Base-by-base conservation (phyloP, 164 flowering plant genomes). In the Tetracentron sinense region DNA sequence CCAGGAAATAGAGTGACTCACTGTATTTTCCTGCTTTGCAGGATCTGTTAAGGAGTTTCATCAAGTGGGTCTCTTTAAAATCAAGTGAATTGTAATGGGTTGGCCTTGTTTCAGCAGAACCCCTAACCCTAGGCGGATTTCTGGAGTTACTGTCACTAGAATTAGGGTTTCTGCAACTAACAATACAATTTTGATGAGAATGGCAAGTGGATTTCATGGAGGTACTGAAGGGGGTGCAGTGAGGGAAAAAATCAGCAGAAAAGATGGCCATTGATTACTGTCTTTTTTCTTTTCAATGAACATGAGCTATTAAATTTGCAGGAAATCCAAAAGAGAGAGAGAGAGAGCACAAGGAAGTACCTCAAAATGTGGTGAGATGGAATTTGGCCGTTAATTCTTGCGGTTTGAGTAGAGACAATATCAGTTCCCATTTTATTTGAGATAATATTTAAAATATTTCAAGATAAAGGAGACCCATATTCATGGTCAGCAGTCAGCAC, bases 41-140 rank as follows among this genome's bases (percentile, higher is more conserved):
- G 17, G 88, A 86, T 71, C 89, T 71, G n/a, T 68, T 73, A 31
- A 86, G 74, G 69, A 80, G 72, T 73, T 87, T 85, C 56, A 71
- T 58, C 64, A 85, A 59, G 65, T 85, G 88, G 78, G 83, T 65
- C 49, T 84, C 85, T 65, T 75, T 76, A 58, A 65, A 75, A 69
- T 81, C 85, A 15, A 38, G 42, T 42, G 83, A 68, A 29, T 65
- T 73, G 21, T 58, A 64, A 62, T 76, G 79, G 68, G 79, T 62
- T 22, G 76, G 68, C 8, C 66, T 78, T 20, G 78, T 64, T 54
- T 76, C 83, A 49, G 65, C 58, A 27, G 79, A 69, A 74, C 61
- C 69, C 58, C 66, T 66, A 7, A 69, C 59, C 59, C 54, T 68
- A 11, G 57, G 65, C 44, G 31, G 67, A 49, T 62, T 67, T 60